Evolutionary conservation across 257 asterid genomes (phyloP), one percentile per base, ranked within the genome.

Genomic region (Anisodus acutangulus): DNA sequence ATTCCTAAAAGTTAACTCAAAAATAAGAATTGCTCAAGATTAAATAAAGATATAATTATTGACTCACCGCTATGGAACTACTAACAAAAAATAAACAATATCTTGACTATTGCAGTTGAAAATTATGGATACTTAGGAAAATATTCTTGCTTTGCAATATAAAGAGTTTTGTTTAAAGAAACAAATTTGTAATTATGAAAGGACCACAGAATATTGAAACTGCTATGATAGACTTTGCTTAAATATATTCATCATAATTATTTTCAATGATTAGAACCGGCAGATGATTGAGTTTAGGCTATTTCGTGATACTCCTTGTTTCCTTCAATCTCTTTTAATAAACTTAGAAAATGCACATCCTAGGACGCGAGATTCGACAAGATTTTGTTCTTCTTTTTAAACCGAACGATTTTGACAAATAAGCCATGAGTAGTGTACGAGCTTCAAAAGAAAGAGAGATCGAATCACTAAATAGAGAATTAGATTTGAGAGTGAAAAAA

Each of bases 131-230:
- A 72, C 19, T 31, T 74, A 74, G 43, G 19, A 49, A 62, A 19
- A 71, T 71, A 71, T 47, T 74, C 43, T 74, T 74, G 19, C 43
- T 60, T 22, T 74, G 62, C 43, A 49, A 22, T 26, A 74, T 74
- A 74, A 49, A 41, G 8, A 22, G 19, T 19, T 74, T 74, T 22
- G 4, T 11, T 74, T 47, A 3, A 10, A 41, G 6, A 72, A 19
- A 5, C 1, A 45, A 49, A 11, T 12, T 4, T 22, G 15, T 71
- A 41, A 45, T 71, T 45, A 51, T 51, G 9, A 54, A 69, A 69
- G 78, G 78, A 16, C 54, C 54, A 41, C 31, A 0, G 22, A 13
- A 3, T 67, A 67, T 35, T 35, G 9, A 67, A 67, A 35, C 4
- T 6, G 47, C 15, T 60, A 66, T 31, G 47, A 9, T 31, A 31